Evolutionary conservation across 179 eudicot genomes (phyloP).

Genomic region (Beta lomatogona): DNA sequence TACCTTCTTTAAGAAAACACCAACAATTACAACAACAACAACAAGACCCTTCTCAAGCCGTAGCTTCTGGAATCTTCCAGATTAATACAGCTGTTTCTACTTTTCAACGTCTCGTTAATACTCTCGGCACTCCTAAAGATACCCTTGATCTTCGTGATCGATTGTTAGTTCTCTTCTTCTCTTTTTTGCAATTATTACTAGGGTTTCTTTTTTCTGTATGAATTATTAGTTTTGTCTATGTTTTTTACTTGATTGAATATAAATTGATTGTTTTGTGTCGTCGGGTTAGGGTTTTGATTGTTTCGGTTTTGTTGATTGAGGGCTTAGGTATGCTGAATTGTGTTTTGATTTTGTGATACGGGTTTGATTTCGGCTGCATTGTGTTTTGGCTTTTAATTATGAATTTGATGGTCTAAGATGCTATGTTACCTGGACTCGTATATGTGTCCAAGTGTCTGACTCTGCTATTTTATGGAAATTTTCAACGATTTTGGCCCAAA

Average conservation of each 20-base stretch:
- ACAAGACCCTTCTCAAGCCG: conserved; percentile 61
- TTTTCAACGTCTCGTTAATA: conserved; percentile 77
- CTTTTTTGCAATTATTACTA: neutral
- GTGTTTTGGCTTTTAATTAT: neutral
- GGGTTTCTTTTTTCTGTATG: neutral
- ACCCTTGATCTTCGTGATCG: conserved; percentile 77
- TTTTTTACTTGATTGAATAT: too few relatives aligned
- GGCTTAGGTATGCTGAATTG: neutral
- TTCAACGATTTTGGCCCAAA: too few relatives aligned
- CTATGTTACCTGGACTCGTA: too few relatives aligned
- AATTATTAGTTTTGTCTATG: neutral
- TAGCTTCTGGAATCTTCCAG: conserved; percentile 82
- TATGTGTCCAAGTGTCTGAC: too few relatives aligned
- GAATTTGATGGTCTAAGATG: neutral
- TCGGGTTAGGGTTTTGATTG: conserved; percentile 5
- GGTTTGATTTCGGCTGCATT: neutral
- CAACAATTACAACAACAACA: conserved; percentile 18
- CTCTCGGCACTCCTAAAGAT: conserved; percentile 85
- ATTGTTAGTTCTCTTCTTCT: conserved; percentile 40
- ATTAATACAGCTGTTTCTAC: conserved; percentile 78
- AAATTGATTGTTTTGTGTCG: neutral
- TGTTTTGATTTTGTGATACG: neutral
- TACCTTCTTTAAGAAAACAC: conserved; percentile 40
- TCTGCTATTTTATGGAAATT: too few relatives aligned
- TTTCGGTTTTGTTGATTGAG: neutral